phyloP scores from a whole-genome alignment of 2,329 filamentous ascomycete species.

The Fusarium sarcochroum region DNA sequence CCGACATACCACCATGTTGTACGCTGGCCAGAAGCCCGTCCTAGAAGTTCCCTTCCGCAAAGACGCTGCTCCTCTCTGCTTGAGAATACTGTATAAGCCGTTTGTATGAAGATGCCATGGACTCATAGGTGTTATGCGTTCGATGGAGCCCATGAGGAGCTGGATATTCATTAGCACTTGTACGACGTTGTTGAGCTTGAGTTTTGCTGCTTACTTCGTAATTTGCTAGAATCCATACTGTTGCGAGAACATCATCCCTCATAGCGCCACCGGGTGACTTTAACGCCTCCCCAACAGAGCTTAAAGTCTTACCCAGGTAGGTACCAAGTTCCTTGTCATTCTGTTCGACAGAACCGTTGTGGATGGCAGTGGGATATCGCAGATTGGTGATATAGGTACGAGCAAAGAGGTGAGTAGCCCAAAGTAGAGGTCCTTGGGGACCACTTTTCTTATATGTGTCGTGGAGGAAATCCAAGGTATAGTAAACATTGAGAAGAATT shows the following conservation, averaged over 20 bases:
- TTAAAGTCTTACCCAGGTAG: constrained; percentile 56
- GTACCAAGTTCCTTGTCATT: constrained; percentile 52
- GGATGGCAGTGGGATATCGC: constrained; percentile 50
- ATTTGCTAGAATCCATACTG: constrained; percentile 58
- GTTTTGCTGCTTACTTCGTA: constrained; percentile 52
- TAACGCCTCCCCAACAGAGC: constrained; percentile 57
- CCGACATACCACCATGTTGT: constrained; percentile 55
- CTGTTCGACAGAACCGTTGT: constrained; percentile 44
- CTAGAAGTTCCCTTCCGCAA: constrained; percentile 48
- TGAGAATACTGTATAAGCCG: constrained; percentile 56
- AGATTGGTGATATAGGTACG: constrained; percentile 58
- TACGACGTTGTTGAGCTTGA: neutral
- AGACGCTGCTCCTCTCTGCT: constrained; percentile 50
- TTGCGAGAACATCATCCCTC: constrained; percentile 56
- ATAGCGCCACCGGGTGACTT: constrained; percentile 47
- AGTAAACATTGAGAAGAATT: constrained; percentile 57
- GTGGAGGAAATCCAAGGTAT: constrained; percentile 53
- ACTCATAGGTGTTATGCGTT: constrained; percentile 43
- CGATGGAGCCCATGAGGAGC: constrained; percentile 57
- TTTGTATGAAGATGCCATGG: constrained; percentile 57
- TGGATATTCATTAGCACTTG: constrained; percentile 36
- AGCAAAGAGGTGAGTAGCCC: constrained; percentile 58
- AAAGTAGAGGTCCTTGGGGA: constrained; percentile 54
- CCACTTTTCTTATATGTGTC: constrained; percentile 46
- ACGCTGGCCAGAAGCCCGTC: constrained; percentile 56